Percentiles rank a stretch among this genome's conserved stretches.
These are phyloP conservation scores for Cercospora berteroae DNA, from an alignment of 2,329 filamentous ascomycete genomes.

Conservation along the genomic window DNA sequence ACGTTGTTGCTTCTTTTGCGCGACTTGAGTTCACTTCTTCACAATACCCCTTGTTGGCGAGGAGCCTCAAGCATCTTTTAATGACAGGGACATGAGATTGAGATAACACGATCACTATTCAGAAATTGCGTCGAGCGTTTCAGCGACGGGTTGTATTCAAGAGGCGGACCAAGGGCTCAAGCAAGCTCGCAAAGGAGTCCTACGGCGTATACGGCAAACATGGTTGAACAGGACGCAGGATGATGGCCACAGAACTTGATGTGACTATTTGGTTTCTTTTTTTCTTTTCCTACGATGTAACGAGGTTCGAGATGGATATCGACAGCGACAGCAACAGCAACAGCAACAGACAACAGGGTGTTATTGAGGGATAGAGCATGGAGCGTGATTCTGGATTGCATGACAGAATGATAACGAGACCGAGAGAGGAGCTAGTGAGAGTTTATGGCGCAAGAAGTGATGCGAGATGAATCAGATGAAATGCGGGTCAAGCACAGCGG, in stretches of 20 bases:
- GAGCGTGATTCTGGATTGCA: not conserved
- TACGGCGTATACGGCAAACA: conserved; percentile 6
- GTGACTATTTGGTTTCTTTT: conserved; percentile 1
- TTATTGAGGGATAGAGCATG: not conserved
- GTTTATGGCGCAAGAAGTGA: not conserved
- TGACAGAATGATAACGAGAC: not conserved
- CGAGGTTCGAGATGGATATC: conserved; percentile 10
- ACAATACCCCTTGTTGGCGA: conserved; percentile 19
- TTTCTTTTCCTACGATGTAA: conserved; percentile 12
- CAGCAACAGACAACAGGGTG: not conserved
- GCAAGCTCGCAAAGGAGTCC: not conserved
- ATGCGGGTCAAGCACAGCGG: not conserved
- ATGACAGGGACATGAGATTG: conserved; percentile 11
- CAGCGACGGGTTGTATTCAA: conserved; percentile 18
- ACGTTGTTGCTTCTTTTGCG: not conserved
- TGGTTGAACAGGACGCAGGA: conserved; percentile 13
- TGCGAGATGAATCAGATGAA: not conserved
- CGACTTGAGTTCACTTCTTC: conserved; percentile 13
- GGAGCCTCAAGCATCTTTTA: conserved; percentile 20
- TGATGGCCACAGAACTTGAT: conserved; percentile 10
- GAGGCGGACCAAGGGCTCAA: conserved; percentile 3
- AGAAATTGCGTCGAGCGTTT: conserved; percentile 16
- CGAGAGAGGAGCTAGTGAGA: not conserved
- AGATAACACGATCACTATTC: conserved; percentile 1
- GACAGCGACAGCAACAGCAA: conserved; percentile 16